Percentiles rank a stretch among this genome's conserved stretches.
Evolutionary conservation across 2,329 filamentous ascomycete genomes (phyloP).

Genomic region (Trichophyton simii): DNA sequence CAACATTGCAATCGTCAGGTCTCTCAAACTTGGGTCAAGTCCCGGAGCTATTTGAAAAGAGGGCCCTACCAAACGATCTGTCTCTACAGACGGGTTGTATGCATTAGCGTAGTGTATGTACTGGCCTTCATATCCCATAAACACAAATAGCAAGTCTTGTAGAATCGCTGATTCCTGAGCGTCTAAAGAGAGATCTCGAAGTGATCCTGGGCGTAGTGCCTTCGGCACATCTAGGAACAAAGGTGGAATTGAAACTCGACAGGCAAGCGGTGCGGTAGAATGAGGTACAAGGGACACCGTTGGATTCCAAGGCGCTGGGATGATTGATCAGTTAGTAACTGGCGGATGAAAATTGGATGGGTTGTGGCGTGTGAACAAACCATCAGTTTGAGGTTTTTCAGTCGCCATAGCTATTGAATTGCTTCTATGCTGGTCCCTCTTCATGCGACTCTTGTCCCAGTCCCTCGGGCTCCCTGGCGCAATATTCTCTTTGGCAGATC

Average conservation of each 20-base stretch:
- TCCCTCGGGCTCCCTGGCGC: conserved; percentile 24
- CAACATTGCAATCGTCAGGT: conserved; percentile 77
- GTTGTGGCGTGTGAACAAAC: conserved; percentile 17
- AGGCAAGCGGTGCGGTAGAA: conserved; percentile 60
- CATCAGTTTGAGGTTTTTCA: conserved; percentile 23
- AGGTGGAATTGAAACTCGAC: conserved; percentile 49
- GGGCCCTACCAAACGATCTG: conserved; percentile 74
- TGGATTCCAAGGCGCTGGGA: conserved; percentile 56
- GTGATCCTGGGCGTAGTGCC: conserved; percentile 52
- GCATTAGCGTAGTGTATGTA: conserved; percentile 77
- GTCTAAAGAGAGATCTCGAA: conserved; percentile 62
- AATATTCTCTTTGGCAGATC: conserved; percentile 38
- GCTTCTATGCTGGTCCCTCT: conserved; percentile 13
- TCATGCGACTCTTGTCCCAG: conserved; percentile 23
- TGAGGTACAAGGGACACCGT: conserved; percentile 61
- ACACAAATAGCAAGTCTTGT: conserved; percentile 83
- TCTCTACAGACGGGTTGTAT: conserved; percentile 75
- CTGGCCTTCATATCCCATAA: conserved; percentile 98
- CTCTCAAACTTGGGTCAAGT: conserved; percentile 79
- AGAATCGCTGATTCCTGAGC: conserved; percentile 76
- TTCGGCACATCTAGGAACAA: conserved; percentile 55
- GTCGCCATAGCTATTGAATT: conserved; percentile 20
- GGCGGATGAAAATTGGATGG: not conserved
- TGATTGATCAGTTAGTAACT: not conserved
- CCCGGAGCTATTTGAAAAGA: conserved; percentile 67